These are phyloP conservation scores for Verticillium albo-atrum DNA, from an alignment of 2,329 filamentous ascomycete species.

Conservation along the genomic window DNA sequence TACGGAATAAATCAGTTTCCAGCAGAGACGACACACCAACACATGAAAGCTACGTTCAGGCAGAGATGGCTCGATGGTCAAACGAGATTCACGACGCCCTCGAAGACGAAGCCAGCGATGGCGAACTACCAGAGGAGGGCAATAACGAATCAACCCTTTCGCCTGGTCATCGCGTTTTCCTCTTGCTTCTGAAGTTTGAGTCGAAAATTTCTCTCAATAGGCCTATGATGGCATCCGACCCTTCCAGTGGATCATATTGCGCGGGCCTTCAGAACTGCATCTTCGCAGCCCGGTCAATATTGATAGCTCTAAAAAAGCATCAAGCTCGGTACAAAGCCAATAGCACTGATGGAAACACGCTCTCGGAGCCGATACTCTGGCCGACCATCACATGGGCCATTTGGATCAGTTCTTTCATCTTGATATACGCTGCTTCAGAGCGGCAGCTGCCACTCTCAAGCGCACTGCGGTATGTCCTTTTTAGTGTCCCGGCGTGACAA, in stretches of 20 bases:
- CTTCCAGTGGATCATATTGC: slow-evolving; percentile 36
- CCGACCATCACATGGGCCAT: slow-evolving; percentile 48
- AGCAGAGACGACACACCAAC: slow-evolving; percentile 37
- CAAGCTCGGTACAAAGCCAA: slow-evolving; percentile 9
- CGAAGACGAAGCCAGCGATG: slow-evolving; percentile 26
- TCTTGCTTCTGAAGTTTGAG: slow-evolving; percentile 42
- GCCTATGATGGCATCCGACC: slow-evolving; percentile 41
- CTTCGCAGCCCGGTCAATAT: slow-evolving; percentile 41
- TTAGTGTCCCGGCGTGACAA: fast-evolving
- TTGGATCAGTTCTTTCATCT: slow-evolving; percentile 48
- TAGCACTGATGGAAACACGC: slow-evolving; percentile 4
- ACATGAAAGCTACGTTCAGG: slow-evolving; percentile 39
- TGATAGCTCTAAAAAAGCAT: slow-evolving; percentile 31
- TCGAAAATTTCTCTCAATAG: slow-evolving; percentile 46
- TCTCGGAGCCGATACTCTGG: slow-evolving; percentile 34
- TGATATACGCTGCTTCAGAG: slow-evolving; percentile 45
- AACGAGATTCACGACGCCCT: slow-evolving; percentile 47
- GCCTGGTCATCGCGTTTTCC: slow-evolving; percentile 32
- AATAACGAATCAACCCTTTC: slow-evolving; percentile 14
- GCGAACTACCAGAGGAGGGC: slow-evolving; percentile 3
- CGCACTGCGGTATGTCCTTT: slow-evolving; percentile 31
- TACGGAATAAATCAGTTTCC: slow-evolving; percentile 47
- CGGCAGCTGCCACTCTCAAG: slow-evolving; percentile 31
- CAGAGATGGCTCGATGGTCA: slow-evolving; percentile 45
- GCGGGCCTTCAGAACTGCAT: slow-evolving; percentile 47